Conservation (phyloP, 2,329 filamentous ascomycete genomes). For the Zelopaecilomyces penicillatus region DNA sequence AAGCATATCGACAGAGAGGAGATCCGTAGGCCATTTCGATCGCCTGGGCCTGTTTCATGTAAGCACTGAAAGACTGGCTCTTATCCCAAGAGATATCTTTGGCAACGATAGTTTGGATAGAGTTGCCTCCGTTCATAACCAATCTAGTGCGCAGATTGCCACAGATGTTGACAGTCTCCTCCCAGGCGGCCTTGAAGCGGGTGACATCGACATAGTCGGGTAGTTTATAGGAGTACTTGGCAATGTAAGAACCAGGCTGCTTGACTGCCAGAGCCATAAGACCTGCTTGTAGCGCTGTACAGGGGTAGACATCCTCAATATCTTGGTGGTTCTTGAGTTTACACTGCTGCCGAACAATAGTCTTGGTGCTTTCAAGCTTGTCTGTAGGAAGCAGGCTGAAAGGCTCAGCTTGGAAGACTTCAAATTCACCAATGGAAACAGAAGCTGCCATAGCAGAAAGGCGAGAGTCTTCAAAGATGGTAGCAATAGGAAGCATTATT, state of each 20-base stretch:
- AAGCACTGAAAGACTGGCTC: background rate
- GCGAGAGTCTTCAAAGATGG: no score
- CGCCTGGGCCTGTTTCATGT: background rate
- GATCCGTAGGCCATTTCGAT: conserved; percentile 6
- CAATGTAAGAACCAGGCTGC: conserved; percentile 2
- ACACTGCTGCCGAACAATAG: background rate
- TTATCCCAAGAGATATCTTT: conserved; percentile 5
- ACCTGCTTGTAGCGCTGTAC: conserved; percentile 1
- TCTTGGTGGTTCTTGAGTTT: background rate
- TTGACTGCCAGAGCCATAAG: conserved; percentile 5
- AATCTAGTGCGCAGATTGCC: conserved; percentile 15
- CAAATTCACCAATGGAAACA: no score
- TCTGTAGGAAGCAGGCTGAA: background rate
- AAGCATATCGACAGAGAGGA: conserved; percentile 5
- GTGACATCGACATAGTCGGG: conserved; percentile 12
- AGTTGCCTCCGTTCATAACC: conserved; percentile 6
- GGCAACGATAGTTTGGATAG: conserved; percentile 9
- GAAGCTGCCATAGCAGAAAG: no score
- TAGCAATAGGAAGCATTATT: no score
- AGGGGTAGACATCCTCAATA: conserved; percentile 4
- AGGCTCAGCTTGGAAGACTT: background rate
- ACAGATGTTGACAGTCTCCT: conserved; percentile 9
- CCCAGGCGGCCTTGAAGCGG: conserved; percentile 14
- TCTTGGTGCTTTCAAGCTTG: background rate
- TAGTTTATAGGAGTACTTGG: conserved; percentile 7